Conservation (phyloP, 1,139 yeast genomes). For the Yamadazyma buinensis region DNA sequence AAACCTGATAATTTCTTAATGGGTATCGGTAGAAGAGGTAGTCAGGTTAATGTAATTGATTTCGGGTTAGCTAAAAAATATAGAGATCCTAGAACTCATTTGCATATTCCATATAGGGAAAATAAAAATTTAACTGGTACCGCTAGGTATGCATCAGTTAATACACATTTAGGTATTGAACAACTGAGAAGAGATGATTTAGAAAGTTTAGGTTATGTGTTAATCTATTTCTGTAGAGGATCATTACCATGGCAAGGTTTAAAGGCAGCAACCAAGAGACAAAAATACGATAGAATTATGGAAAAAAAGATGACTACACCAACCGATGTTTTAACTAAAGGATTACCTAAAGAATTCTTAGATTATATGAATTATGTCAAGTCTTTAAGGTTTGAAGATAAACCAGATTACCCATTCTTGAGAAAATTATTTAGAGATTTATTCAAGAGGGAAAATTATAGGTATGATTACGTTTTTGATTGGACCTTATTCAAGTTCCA, state of each 20-base stretch:
- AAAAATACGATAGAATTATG: constrained; percentile 94
- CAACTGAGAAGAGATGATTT: constrained; percentile 96
- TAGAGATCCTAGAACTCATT: constrained; percentile 92
- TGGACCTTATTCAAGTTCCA: constrained; percentile 91
- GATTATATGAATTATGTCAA: constrained; percentile 87
- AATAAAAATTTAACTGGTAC: constrained; percentile 96
- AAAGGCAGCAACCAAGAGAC: constrained; percentile 95
- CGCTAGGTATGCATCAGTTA: constrained; percentile 92
- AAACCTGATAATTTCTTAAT: constrained; percentile 96
- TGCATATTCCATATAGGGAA: constrained; percentile 95
- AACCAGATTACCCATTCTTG: constrained; percentile 89
- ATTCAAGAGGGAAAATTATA: constrained; percentile 82
- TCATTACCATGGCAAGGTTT: constrained; percentile 98
- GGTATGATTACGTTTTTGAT: constrained; percentile 92
- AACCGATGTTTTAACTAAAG: constrained; percentile 83
- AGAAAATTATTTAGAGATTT: constrained; percentile 88
- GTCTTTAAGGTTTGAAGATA: constrained; percentile 89
- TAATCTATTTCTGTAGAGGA: constrained; percentile 92
- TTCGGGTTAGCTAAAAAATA: constrained; percentile 95
- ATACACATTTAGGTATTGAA: constrained; percentile 95
- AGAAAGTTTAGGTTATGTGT: constrained; percentile 92
- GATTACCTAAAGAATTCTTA: constrained; percentile 86
- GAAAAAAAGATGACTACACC: constrained; percentile 95
- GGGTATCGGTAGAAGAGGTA: constrained; percentile 95
- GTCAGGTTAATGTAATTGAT: constrained; percentile 93